Evolutionary conservation across 2,329 filamentous ascomycete species (phyloP).

Genomic region (Xylariaceae sp.): DNA sequence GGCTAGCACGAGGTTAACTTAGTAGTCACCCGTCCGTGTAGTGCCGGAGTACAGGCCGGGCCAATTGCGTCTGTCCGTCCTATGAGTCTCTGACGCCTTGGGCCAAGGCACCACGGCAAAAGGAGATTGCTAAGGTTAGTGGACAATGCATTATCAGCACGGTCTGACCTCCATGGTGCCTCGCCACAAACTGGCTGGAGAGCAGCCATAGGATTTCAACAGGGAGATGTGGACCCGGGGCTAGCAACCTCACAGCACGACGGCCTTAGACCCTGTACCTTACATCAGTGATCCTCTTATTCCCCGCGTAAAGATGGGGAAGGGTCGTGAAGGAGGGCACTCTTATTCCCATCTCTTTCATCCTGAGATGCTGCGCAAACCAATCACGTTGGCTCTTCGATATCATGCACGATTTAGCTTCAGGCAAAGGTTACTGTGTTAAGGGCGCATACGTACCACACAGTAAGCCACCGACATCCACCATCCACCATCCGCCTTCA

Average conservation of each 20-base stretch:
- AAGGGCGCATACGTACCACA: background rate
- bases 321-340: constrained; percentile 23
- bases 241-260: constrained; percentile 10
- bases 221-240: constrained; percentile 1
- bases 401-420: constrained; percentile 10
- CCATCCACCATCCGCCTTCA: too few species aligned
- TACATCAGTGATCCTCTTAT: constrained; percentile 27
- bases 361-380: constrained; percentile 7
- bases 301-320: constrained; percentile 23
- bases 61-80: too few species aligned
- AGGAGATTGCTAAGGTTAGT: too few species aligned
- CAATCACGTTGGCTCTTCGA: constrained; percentile 8
- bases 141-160: too few species aligned
- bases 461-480: constrained; percentile 1
- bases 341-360: constrained; percentile 21
- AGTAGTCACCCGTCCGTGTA: too few species aligned
- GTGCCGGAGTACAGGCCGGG: too few species aligned
- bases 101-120: too few species aligned
- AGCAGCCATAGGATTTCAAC: background rate
- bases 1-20: too few species aligned
- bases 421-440: background rate
- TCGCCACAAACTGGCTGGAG: background rate
- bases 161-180: too few species aligned
- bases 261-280: constrained; percentile 27
- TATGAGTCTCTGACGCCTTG: too few species aligned